A percentile compares a stretch with the other conserved stretches of the same genome.
Conservation (phyloP, 2,329 filamentous ascomycete species). For the Xylaria sp. region DNA sequence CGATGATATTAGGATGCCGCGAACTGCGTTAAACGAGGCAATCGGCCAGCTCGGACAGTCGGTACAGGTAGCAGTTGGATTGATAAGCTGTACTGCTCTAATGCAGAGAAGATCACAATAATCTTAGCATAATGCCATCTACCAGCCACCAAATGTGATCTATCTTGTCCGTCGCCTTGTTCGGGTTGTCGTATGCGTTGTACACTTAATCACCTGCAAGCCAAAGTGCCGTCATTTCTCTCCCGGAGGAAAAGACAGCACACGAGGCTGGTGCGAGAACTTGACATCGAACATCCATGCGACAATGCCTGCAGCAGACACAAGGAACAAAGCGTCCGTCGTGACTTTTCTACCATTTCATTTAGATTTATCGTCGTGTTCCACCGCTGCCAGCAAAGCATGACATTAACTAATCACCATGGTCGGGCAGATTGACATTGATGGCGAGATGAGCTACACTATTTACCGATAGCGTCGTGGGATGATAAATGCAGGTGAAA, state of each 20-base stretch:
- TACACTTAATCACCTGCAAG: conserved; percentile 30
- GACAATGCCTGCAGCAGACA: conserved; percentile 22
- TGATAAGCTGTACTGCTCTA: conserved; percentile 11
- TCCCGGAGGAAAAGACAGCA: conserved; percentile 36
- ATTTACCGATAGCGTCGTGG: conserved; percentile 25
- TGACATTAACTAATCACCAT: conserved; percentile 20
- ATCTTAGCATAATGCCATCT: conserved; percentile 22
- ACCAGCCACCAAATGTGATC: conserved; percentile 14
- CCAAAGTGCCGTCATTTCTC: conserved; percentile 21
- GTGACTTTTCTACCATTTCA: conserved; percentile 23
- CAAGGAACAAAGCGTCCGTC: conserved; percentile 8
- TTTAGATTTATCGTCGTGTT: conserved; percentile 8
- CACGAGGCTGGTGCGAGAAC: conserved; percentile 22
- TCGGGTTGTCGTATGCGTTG: conserved; percentile 25
- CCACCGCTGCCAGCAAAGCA: conserved; percentile 37
- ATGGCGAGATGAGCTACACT: conserved; percentile 22
- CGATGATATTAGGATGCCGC: neutral
- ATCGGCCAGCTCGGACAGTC: conserved; percentile 4
- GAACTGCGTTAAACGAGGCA: conserved; percentile 1
- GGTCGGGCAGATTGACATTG: conserved; percentile 15
- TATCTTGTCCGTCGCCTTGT: conserved; percentile 18
- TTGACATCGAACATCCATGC: conserved; percentile 24
- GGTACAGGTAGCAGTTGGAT: conserved; percentile 7
- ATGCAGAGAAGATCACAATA: conserved; percentile 15
- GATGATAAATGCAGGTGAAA: conserved; percentile 30